Percentiles rank a stretch among this genome's conserved stretches.
Conservation (phyloP, 1,284 basidiomycete genomes). For the Paramarasmius palmivorus region DNA sequence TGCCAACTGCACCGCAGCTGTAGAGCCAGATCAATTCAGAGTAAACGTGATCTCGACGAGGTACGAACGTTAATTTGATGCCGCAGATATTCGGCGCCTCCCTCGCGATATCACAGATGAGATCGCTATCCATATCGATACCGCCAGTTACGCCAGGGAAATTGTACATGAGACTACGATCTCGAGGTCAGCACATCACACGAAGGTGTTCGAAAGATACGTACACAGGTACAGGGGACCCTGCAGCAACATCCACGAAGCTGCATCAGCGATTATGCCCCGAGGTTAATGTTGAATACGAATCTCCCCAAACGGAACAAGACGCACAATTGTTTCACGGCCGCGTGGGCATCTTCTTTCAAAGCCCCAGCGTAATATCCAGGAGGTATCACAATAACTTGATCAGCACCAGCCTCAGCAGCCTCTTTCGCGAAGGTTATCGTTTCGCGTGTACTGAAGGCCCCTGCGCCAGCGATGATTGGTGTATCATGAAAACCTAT, state of each 20-base stretch:
- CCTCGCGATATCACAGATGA: conserved; percentile 12
- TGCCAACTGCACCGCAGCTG: conserved; percentile 14
- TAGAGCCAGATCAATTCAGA: neutral
- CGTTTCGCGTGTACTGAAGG: conserved; percentile 9
- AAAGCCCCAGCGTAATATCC: conserved; percentile 11
- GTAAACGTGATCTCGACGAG: neutral
- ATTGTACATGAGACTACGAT: conserved; percentile 13
- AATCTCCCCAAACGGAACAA: neutral
- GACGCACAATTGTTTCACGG: conserved; percentile 11
- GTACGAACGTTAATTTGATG: conserved; percentile 9
- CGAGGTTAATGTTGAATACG: neutral
- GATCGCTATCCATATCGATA: conserved; percentile 15
- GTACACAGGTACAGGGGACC: conserved; percentile 13
- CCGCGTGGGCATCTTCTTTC: conserved; percentile 7
- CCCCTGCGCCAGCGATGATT: conserved; percentile 13
- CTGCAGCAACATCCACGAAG: conserved; percentile 12
- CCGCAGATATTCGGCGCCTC: conserved; percentile 12
- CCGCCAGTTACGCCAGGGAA: conserved; percentile 13
- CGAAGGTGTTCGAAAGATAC: neutral
- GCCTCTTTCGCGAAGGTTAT: conserved; percentile 12
- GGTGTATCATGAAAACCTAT: conserved; percentile 7
- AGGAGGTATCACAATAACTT: conserved; percentile 14
- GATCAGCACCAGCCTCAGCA: conserved; percentile 15
- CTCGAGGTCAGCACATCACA: neutral
- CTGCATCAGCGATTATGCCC: neutral